Base-by-base conservation (phyloP, 2,329 filamentous ascomycete genomes). In the Calonectria hawksworthii region DNA sequence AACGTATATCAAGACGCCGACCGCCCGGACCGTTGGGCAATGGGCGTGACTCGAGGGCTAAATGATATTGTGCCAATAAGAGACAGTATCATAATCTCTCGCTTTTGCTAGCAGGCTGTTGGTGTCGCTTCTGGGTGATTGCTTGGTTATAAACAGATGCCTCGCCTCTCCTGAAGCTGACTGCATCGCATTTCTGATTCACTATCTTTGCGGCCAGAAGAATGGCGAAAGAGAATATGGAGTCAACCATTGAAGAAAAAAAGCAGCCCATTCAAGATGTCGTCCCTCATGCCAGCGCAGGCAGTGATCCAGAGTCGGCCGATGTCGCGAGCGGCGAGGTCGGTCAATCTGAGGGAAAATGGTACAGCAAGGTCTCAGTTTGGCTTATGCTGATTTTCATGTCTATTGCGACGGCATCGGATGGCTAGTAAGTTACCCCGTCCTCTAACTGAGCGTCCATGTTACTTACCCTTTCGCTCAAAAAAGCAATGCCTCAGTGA, bases 401-500 rank as follows among this genome's bases (percentile, higher is more conserved):
- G 54, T 59, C 54, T n/a, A 59, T 59, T 8, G 54, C 54, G 32
- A 59, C 54, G 10, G 54, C 54, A 59, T 59, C 54, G 23, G 54
- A 59, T 59, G 54, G 54, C 32, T 59, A 59, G 30, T 59, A 59
- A 59, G 54, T 59, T 26, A 4, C n/a, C 11, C 11, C 7, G 9
- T n/a, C 2, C n/a, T 36, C 9, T 2, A 23, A 47, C 21, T 3
- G 9, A 38, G 4, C 2, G 8, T 36, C 9, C 1, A 10, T 14
- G 13, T 16, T 21, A 8, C 38, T 41, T 6, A 41, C 38, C 18
- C 14, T 26, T 36, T 36, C 6, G 14, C 26, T 44, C 41, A 30
- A n/a, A 64, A 61, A 84, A 85, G 85, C 78, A 87, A 87, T 75
- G 85, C 86, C 8, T 82, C 85, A 7, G 84, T 88, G 50, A 87